Percentiles rank a stretch among this genome's conserved stretches.
These are phyloP conservation scores for Alloascoidea hylecoeti DNA, from an alignment of 805 yeast species.

Conservation along the genomic window DNA sequence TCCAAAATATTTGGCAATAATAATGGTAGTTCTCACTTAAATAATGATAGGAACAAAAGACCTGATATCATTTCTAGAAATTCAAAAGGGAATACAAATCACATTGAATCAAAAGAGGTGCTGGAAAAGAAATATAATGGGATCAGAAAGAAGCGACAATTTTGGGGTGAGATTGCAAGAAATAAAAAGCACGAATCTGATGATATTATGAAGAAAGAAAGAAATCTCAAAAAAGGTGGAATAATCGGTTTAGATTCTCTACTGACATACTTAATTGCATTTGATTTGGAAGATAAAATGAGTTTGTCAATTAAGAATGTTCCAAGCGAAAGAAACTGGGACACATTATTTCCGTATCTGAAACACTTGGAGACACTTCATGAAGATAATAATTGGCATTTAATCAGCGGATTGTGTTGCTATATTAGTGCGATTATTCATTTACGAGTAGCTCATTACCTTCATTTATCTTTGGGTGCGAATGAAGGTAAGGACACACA, in stretches of 20 bases:
- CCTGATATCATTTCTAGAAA: too few species aligned
- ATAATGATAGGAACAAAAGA: too few species aligned
- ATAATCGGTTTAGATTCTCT: conserved; percentile 23
- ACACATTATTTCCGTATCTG: conserved; percentile 19
- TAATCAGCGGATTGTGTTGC: conserved; percentile 9
- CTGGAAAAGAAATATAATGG: conserved; percentile 11
- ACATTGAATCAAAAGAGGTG: too few species aligned
- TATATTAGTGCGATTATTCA: conserved; percentile 10
- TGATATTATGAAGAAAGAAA: conserved; percentile 11
- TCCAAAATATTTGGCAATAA: too few species aligned
- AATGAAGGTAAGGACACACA: neutral
- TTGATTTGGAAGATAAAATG: conserved; percentile 23
- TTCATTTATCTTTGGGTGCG: conserved; percentile 1
- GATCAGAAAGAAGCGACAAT: conserved; percentile 14
- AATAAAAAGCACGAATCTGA: conserved; percentile 25
- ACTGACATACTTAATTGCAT: conserved; percentile 21
- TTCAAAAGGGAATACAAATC: too few species aligned
- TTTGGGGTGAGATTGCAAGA: conserved; percentile 23
- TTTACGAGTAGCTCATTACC: conserved; percentile 8
- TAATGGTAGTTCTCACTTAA: too few species aligned
- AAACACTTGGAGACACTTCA: conserved; percentile 11
- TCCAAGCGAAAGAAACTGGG: conserved; percentile 20
- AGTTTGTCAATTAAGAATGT: conserved; percentile 12
- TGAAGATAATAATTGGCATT: conserved; percentile 7
- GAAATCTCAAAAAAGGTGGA: conserved; percentile 16